Base-by-base conservation (phyloP, 2,329 filamentous ascomycete species). In the Ophiostoma himal-ulmi region DNA sequence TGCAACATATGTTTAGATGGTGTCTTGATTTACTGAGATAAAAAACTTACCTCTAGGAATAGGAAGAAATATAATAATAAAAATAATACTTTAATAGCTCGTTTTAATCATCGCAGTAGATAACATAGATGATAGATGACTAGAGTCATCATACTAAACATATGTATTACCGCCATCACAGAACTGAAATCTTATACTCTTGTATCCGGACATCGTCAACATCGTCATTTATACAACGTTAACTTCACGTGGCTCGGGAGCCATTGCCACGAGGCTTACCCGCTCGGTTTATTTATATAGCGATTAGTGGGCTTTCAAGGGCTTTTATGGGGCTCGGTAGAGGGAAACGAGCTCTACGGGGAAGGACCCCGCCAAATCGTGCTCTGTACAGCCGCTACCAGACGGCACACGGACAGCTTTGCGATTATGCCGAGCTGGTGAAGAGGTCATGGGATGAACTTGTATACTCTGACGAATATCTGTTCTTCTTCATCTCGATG, bases 341-440 rank as follows among this genome's bases (percentile, higher is more conserved):
- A 57, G 34, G 26, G 30, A 36, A 36, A 20, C 57, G 60, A 65
- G 6, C 34, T n/a, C 62, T 39, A 39, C 62, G 62, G 62, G 62
- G 36, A 36, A 64, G 30, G 62, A 65, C 62, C 62, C 62, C 62
- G 62, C 62, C 62, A 65, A 65, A 65, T 39, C 62, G 62, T 36
- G 36, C 62, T 39, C 36, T 41, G 36, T 26, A 54, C 17, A 34
- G 14, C 57, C 22, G 13, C 13, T 34, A 36, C 30, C 13, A 54
- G 13, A 54, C 3, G 52, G 20, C 22, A 34, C 26, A 30, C 62
- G 62, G 62, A 36, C 34, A 65, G 62, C 62, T 39, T 65, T 65
- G 54, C n/a, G 62, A 39, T 11, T 39, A 65, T 65, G 36, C 62
- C 62, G 62, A 65, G 62, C 62, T n/a, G 17, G 7, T 36, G 17